Evolutionary conservation across 495 filamentous ascomycete genomes (phyloP).

Genomic region (Penicillium maclennaniae): DNA sequence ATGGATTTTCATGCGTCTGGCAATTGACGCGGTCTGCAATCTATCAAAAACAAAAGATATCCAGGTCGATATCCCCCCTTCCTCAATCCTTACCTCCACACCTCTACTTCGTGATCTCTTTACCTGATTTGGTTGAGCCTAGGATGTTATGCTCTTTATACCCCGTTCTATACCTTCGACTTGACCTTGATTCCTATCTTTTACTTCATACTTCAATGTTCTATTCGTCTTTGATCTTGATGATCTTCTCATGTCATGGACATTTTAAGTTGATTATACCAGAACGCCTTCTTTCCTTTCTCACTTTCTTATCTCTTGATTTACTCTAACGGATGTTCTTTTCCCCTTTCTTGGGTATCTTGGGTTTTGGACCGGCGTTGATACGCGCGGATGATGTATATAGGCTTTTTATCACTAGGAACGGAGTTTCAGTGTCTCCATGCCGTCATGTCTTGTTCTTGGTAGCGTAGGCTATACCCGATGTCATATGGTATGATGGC

Average conservation of each 20-base stretch:
- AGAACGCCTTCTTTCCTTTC: conserved; percentile 2
- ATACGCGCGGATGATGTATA: conserved; percentile 19
- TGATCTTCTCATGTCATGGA: conserved; percentile 3
- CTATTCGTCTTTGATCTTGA: conserved; percentile 7
- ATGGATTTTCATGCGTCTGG: not conserved
- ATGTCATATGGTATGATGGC: too few relatives aligned
- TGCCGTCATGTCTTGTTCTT: not conserved
- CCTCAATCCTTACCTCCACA: not conserved
- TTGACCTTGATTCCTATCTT: conserved; percentile 1
- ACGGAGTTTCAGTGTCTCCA: conserved; percentile 3
- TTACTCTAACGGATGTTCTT: conserved; percentile 1
- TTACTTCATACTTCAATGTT: conserved; percentile 2
- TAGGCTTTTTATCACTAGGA: conserved; percentile 14
- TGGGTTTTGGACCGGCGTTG: conserved; percentile 8
- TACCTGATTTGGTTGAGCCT: conserved; percentile 15
- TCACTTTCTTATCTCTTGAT: conserved; percentile 2
- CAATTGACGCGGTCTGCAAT: not conserved
- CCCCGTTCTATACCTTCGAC: conserved; percentile 19
- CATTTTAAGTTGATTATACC: conserved; percentile 8
- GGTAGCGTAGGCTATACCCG: too few relatives aligned
- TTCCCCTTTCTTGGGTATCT: not conserved
- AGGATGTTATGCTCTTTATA: conserved; percentile 21
- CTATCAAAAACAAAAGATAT: conserved; percentile 8
- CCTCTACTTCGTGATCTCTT: conserved; percentile 4
- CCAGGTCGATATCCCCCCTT: conserved; percentile 7